Conservation (phyloP, 1,284 basidiomycete species). For the Cryptococcus jaspeensis region DNA sequence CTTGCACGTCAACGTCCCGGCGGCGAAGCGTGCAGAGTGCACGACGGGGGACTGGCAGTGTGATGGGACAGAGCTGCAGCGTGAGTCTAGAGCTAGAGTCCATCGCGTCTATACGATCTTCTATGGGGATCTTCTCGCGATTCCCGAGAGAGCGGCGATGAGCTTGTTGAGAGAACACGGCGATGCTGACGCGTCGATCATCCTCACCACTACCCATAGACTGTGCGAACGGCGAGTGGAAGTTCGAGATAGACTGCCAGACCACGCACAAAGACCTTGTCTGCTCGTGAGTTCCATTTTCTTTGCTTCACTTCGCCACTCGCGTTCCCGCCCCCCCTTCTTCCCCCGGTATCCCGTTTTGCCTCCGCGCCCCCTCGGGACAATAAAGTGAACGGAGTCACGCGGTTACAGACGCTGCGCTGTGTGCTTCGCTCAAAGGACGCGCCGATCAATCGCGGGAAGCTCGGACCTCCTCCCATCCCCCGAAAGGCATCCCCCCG, state of each 20-base stretch:
- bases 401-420: too few relatives aligned
- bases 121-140: background rate
- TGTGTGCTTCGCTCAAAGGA: too few relatives aligned
- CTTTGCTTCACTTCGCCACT: background rate
- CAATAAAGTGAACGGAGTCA: too few relatives aligned
- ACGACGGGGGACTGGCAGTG: conserved; percentile 32
- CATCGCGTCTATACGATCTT: too few relatives aligned
- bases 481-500: too few relatives aligned
- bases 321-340: background rate
- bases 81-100: conserved; percentile 20
- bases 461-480: too few relatives aligned
- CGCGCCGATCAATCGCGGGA: too few relatives aligned
- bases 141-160: background rate
- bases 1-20: background rate
- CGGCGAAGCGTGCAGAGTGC: conserved; percentile 14
- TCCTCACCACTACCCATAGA: conserved; percentile 8
- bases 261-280: conserved; percentile 21
- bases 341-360: background rate
- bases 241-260: conserved; percentile 5
- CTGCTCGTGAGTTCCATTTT: conserved; percentile 32
- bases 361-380: background rate
- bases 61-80: conserved; percentile 27
- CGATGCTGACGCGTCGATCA: background rate
- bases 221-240: conserved; percentile 35
- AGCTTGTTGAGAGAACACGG: background rate